A percentile compares a stretch with the other conserved stretches of the same genome.
These are phyloP conservation scores for Neonectria coccinea DNA, from an alignment of 2,329 filamentous ascomycete genomes.

Conservation along the genomic window DNA sequence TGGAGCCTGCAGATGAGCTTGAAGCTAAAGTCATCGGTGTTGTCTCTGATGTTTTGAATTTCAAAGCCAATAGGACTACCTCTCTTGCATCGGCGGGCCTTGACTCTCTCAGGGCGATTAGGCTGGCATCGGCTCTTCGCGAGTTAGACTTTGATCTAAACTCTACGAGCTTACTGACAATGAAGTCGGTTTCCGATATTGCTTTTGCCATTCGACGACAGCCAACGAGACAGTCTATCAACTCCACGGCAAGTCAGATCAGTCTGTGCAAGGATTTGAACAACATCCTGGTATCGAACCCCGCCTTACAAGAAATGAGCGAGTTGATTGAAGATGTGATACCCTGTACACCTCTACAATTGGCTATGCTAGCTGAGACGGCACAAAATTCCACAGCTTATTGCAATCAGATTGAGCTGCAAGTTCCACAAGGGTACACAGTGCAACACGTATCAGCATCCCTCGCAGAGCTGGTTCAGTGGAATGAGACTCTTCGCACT, in stretches of 20 bases:
- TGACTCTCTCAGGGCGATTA: constrained; percentile 68
- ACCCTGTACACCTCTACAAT: constrained; percentile 79
- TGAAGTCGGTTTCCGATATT: constrained; percentile 56
- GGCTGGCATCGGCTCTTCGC: constrained; percentile 72
- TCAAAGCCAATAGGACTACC: constrained; percentile 51
- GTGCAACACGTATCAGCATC: constrained; percentile 58
- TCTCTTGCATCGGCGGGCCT: constrained; percentile 68
- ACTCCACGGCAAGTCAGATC: constrained; percentile 11
- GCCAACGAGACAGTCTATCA: not conserved
- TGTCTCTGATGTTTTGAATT: constrained; percentile 56
- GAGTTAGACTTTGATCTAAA: constrained; percentile 64
- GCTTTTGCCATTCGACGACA: constrained; percentile 32
- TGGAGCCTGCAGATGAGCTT: constrained; percentile 35
- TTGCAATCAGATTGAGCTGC: constrained; percentile 80
- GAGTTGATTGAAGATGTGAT: constrained; percentile 57
- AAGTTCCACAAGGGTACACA: constrained; percentile 57
- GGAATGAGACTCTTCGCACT: constrained; percentile 77
- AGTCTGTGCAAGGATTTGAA: constrained; percentile 37
- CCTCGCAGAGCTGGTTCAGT: constrained; percentile 60
- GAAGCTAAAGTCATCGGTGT: constrained; percentile 52
- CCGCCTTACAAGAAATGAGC: constrained; percentile 31
- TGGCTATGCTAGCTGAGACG: constrained; percentile 85
- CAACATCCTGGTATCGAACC: constrained; percentile 33
- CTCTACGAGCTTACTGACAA: constrained; percentile 71
- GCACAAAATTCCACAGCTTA: constrained; percentile 70